phyloP scores from a whole-genome alignment of 2,329 filamentous ascomycete species.

The Atkinsonella texensis region DNA sequence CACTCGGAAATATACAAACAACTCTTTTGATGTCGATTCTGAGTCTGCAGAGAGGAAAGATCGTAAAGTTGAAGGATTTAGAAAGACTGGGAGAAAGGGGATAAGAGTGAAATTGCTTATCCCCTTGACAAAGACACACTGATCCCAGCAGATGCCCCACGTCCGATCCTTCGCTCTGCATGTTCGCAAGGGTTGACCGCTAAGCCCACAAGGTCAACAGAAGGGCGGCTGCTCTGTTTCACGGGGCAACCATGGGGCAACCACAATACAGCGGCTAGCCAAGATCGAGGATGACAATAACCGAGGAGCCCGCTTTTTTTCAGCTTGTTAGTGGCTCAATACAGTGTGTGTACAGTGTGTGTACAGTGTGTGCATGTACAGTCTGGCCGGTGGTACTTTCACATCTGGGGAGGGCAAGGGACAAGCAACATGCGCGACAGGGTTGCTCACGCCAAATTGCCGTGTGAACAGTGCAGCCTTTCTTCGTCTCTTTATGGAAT shows the following conservation, averaged over 20 bases:
- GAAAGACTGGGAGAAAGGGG: neutral
- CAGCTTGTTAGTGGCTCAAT: neutral
- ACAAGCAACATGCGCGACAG: slow-evolving; percentile 1
- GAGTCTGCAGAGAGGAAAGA: neutral
- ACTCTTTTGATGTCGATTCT: neutral
- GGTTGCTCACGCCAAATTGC: slow-evolving; percentile 4
- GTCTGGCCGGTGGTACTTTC: too few relatives aligned
- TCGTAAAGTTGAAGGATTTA: neutral
- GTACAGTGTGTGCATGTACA: too few relatives aligned
- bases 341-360: too few relatives aligned
- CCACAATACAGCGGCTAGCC: neutral
- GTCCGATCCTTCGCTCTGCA: neutral
- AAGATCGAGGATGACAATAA: too few relatives aligned
- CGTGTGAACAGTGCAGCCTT: neutral
- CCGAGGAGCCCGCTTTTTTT: neutral
- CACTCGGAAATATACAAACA: too few relatives aligned
- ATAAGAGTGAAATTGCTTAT: slow-evolving; percentile 1
- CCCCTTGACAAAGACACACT: neutral
- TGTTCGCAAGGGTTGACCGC: neutral
- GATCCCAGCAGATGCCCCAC: neutral
- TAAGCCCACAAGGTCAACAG: neutral
- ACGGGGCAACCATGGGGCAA: neutral
- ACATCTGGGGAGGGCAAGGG: neutral
- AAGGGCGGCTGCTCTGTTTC: neutral
- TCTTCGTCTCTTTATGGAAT: neutral